Conservation (phyloP, 805 yeast genomes). For the Debaryomyces tyrocola region DNA sequence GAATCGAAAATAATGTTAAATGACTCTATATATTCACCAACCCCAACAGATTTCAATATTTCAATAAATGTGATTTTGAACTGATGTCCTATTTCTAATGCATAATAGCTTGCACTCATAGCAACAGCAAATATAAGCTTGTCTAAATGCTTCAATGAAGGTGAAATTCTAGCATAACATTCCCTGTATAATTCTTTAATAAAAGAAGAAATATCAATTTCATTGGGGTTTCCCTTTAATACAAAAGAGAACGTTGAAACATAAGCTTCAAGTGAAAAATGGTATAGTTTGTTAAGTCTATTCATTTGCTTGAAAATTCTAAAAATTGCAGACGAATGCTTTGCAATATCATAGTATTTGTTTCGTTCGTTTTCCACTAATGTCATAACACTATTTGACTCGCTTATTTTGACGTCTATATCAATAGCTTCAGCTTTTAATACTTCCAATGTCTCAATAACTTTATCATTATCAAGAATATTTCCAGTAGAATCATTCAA, state of each 20-base stretch:
- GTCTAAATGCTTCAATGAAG: slow-evolving; percentile 48
- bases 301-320: slow-evolving; percentile 40
- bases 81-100: slow-evolving; percentile 22
- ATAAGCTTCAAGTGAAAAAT: slow-evolving; percentile 48
- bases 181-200: slow-evolving; percentile 44
- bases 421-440: slow-evolving; percentile 63
- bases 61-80: slow-evolving; percentile 14
- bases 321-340: slow-evolving; percentile 52
- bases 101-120: slow-evolving; percentile 28
- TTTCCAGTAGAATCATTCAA: slow-evolving; percentile 59
- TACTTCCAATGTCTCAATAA: slow-evolving; percentile 59
- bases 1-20: slow-evolving; percentile 4
- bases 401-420: slow-evolving; percentile 52
- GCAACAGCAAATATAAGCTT: slow-evolving; percentile 43
- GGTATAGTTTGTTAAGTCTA: slow-evolving; percentile 53
- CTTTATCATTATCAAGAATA: slow-evolving; percentile 64
- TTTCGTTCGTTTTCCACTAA: slow-evolving; percentile 50
- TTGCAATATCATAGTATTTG: slow-evolving; percentile 55
- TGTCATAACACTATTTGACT: slow-evolving; percentile 54
- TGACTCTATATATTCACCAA: neutral
- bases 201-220: slow-evolving; percentile 22
- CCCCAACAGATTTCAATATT: slow-evolving; percentile 6
- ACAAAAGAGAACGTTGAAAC: slow-evolving; percentile 15
- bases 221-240: slow-evolving; percentile 15
- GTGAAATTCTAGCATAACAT: slow-evolving; percentile 44